Percentiles rank a stretch among this genome's conserved stretches.
Evolutionary conservation across 495 filamentous ascomycete genomes (phyloP).

Genomic region (Podospora tetraspora): DNA sequence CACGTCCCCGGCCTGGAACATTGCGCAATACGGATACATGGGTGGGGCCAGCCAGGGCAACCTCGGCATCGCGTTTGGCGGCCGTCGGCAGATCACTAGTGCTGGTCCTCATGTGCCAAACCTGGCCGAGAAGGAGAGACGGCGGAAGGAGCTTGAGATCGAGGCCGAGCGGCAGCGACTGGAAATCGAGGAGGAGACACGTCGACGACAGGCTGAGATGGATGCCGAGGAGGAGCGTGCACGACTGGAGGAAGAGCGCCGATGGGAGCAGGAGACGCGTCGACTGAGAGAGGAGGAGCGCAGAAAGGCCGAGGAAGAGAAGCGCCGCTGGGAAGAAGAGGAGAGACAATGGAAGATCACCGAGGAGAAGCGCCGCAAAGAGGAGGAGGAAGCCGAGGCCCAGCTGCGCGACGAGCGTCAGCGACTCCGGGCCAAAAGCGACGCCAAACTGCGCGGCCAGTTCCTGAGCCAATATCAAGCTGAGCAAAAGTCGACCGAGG

Average conservation of each 20-base stretch:
- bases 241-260: conserved; percentile 62
- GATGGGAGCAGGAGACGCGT: conserved; percentile 75
- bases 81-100: conserved; percentile 84
- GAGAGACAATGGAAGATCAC: conserved; percentile 76
- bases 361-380: conserved; percentile 66
- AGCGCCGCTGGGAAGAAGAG: conserved; percentile 75
- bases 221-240: conserved; percentile 68
- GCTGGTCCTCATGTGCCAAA: conserved; percentile 72
- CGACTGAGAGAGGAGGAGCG: conserved; percentile 64
- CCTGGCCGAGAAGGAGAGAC: conserved; percentile 52
- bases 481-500: conserved; percentile 40
- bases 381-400: conserved; percentile 68
- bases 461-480: conserved; percentile 82
- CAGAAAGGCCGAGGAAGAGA: conserved; percentile 66
- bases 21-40: conserved; percentile 98
- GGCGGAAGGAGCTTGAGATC: conserved; percentile 46
- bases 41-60: conserved; percentile 96
- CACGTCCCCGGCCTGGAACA: conserved; percentile 94
- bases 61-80: conserved; percentile 87
- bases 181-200: conserved; percentile 63
- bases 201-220: conserved; percentile 51
- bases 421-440: conserved; percentile 53
- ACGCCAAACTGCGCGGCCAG: conserved; percentile 70
- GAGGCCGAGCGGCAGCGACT: conserved; percentile 55
- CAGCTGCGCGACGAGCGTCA: conserved; percentile 62